Percentiles rank a stretch among this genome's conserved stretches.
Conservation (phyloP, 495 filamentous ascomycete genomes). For the Aspergillus ostianus region DNA sequence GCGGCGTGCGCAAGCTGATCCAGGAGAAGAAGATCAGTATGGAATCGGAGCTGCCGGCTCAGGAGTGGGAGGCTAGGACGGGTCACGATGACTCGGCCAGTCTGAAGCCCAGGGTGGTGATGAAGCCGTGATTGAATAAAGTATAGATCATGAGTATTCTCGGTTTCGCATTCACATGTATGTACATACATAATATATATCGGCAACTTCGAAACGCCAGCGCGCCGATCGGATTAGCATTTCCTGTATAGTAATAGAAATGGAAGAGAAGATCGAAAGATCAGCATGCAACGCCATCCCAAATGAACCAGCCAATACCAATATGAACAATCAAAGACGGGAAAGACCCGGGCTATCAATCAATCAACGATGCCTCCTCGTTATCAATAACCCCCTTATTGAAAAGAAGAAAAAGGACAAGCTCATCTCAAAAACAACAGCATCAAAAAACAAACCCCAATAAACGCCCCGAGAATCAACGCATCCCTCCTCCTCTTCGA, state of each 20-base stretch:
- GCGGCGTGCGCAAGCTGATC: constrained; percentile 64
- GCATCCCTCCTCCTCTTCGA: constrained; percentile 94
- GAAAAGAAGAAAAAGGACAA: too few relatives aligned
- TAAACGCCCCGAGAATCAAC: constrained; percentile 85
- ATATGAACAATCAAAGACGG: neutral
- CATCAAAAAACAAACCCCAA: constrained; percentile 87
- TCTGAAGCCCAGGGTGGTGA: constrained; percentile 24
- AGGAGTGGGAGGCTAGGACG: constrained; percentile 13
- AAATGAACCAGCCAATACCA: neutral
- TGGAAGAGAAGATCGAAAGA: constrained; percentile 1
- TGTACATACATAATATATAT: constrained; percentile 20
- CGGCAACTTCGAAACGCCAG: neutral
- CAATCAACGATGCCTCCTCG: neutral
- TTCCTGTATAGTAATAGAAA: constrained; percentile 17
- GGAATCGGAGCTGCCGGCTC: constrained; percentile 25
- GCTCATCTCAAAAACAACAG: constrained; percentile 75
- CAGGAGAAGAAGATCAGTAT: constrained; percentile 49
- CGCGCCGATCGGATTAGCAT: constrained; percentile 1
- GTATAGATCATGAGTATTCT: neutral
- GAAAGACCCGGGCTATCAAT: too few relatives aligned
- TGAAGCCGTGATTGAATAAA: constrained; percentile 9
- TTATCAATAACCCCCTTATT: too few relatives aligned
- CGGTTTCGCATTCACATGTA: constrained; percentile 18
- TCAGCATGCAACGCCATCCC: constrained; percentile 16
- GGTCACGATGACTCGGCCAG: constrained; percentile 3